phyloP scores from a whole-genome alignment of 495 filamentous ascomycete species.

The Aspergillus bertholletiae region DNA sequence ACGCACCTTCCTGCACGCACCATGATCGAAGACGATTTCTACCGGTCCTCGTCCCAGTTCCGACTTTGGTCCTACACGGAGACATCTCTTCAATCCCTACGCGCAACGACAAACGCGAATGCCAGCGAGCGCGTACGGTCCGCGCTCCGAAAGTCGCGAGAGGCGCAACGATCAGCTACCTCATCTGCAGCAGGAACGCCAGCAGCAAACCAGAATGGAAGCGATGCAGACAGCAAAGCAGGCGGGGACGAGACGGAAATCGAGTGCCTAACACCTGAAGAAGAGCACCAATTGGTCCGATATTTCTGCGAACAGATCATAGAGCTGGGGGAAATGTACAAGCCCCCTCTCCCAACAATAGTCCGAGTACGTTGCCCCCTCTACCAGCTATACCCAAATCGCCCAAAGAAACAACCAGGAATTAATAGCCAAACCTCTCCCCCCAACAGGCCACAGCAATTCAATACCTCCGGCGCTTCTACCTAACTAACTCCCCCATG shows the following conservation, averaged over 20 bases:
- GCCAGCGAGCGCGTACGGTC: slow-evolving; percentile 69
- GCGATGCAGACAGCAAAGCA: slow-evolving; percentile 28
- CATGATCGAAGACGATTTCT: slow-evolving; percentile 83
- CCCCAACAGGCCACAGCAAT: slow-evolving; percentile 74
- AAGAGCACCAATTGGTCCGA: slow-evolving; percentile 77
- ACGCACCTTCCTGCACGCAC: slow-evolving; percentile 4
- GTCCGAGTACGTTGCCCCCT: slow-evolving; percentile 56
- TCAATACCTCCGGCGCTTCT: slow-evolving; percentile 90
- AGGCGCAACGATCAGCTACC: slow-evolving; percentile 33
- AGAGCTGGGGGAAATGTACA: slow-evolving; percentile 70
- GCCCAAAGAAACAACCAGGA: not conserved
- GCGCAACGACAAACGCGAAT: slow-evolving; percentile 69
- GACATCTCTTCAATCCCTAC: slow-evolving; percentile 61
- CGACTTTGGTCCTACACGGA: slow-evolving; percentile 91
- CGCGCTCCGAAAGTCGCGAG: slow-evolving; percentile 50
- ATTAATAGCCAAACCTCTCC: not conserved
- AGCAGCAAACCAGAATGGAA: slow-evolving; percentile 24
- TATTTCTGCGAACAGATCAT: slow-evolving; percentile 74
- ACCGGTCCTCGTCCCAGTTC: slow-evolving; percentile 88
- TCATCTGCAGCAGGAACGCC: slow-evolving; percentile 39
- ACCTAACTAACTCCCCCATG: slow-evolving; percentile 89
- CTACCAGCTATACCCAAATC: not conserved
- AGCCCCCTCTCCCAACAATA: slow-evolving; percentile 73
- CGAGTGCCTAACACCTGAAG: slow-evolving; percentile 71
- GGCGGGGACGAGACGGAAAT: slow-evolving; percentile 46